Conservation (phyloP, 306 rosid species). For the Urtica urens region DNA sequence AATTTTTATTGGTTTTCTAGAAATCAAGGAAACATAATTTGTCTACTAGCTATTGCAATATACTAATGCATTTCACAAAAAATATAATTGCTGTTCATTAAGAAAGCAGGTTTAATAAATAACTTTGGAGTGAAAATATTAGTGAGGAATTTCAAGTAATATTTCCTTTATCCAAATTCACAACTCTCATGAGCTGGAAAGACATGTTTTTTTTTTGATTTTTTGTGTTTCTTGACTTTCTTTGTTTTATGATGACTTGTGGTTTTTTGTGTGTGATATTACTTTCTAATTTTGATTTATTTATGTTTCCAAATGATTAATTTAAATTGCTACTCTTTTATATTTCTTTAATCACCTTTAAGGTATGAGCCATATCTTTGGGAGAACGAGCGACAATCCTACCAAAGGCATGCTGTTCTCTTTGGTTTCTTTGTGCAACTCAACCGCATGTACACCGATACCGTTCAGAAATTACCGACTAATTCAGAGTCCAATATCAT, state of each 20-base stretch:
- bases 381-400: constrained; percentile 92
- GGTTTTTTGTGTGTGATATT: neutral
- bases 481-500: constrained; percentile 93
- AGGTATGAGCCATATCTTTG: constrained; percentile 97
- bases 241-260: neutral
- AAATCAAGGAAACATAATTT: no score
- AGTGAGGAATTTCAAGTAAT: no score
- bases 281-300: neutral
- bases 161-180: no score
- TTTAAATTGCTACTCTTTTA: constrained; percentile 3
- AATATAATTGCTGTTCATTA: no score
- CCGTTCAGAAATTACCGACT: constrained; percentile 86
- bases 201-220: no score
- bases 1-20: no score
- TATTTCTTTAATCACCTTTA: constrained; percentile 10
- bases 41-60: no score
- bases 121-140: no score
- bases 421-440: constrained; percentile 98
- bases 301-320: no score
- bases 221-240: neutral
- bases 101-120: no score
- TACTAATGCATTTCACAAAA: no score
- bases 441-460: constrained; percentile 75
- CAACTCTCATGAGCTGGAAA: no score
- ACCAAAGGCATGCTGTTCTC: constrained; percentile 89